Conservation (phyloP, 768 basidiomycete species). For the Auriculariales sp. region DNA sequence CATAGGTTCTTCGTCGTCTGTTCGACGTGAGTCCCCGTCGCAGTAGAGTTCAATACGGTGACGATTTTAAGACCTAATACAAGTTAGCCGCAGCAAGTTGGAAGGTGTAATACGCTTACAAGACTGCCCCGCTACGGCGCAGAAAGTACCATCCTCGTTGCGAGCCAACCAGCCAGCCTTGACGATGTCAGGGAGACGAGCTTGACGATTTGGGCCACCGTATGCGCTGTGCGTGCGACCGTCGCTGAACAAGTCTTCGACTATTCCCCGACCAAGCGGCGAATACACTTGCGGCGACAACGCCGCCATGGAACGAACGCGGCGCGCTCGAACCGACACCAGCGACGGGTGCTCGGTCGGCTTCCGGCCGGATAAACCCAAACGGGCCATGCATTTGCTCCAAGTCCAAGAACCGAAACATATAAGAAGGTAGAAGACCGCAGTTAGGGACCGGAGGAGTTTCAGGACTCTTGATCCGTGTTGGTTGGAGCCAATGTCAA, state of each 20-base stretch:
- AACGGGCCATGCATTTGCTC: no score
- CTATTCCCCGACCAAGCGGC: not conserved
- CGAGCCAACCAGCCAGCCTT: conserved; percentile 40
- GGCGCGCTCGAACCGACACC: no score
- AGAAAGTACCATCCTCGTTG: conserved; percentile 49
- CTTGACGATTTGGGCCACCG: not conserved
- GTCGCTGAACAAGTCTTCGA: not conserved
- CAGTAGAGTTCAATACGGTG: conserved; percentile 36
- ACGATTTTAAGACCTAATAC: conserved; percentile 42
- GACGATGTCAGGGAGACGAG: not conserved
- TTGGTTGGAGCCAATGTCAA: no score
- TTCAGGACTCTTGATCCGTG: no score
- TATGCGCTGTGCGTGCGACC: not conserved
- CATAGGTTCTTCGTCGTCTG: conserved; percentile 37
- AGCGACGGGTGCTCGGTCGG: no score
- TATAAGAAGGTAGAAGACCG: no score
- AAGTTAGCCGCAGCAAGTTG: conserved; percentile 10
- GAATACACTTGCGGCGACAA: not conserved
- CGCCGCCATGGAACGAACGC: no score
- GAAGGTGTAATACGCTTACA: not conserved
- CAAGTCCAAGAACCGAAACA: no score
- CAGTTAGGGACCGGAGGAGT: no score
- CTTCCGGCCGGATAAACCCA: no score
- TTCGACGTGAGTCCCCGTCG: conserved; percentile 25
- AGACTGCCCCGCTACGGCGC: conserved; percentile 50